phyloP scores from a whole-genome alignment of 169 alveolate species.

The Plasmodium knowlesi region DNA sequence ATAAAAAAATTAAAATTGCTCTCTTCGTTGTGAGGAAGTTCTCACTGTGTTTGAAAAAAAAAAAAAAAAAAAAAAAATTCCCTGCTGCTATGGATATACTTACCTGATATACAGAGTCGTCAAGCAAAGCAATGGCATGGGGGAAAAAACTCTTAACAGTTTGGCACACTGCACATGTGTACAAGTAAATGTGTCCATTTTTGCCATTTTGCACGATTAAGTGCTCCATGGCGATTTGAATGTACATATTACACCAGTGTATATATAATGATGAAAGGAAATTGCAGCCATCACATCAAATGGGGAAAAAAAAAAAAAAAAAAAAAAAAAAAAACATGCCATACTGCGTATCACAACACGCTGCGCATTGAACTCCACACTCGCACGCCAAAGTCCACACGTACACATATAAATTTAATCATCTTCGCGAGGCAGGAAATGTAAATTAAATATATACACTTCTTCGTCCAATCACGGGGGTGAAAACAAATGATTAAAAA shows the following conservation, averaged over 20 bases:
- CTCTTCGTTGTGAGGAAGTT: not conserved
- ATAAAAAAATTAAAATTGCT: not conserved
- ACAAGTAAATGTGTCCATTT: not conserved
- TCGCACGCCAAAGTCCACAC: not conserved
- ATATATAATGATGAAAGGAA: not conserved
- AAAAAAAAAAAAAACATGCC: not conserved
- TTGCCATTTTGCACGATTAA: not conserved
- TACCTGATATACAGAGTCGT: not conserved
- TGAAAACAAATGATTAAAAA: not conserved
- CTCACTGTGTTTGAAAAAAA: not conserved
- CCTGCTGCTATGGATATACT: not conserved
- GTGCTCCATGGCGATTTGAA: not conserved
- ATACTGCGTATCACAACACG: not conserved
- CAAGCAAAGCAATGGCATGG: not conserved
- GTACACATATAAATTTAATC: not conserved
- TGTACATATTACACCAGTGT: not conserved
- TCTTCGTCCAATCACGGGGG: not conserved
- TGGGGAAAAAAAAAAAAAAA: not conserved
- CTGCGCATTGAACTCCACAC: not conserved
- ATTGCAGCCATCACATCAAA: not conserved
- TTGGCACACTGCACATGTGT: not conserved
- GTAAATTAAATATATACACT: not conserved
- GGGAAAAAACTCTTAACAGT: not conserved
- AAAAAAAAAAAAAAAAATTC: not conserved
- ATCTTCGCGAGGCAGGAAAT: not conserved